Conservation (phyloP, 2,329 filamentous ascomycete species). For the Apiospora malaysiana region DNA sequence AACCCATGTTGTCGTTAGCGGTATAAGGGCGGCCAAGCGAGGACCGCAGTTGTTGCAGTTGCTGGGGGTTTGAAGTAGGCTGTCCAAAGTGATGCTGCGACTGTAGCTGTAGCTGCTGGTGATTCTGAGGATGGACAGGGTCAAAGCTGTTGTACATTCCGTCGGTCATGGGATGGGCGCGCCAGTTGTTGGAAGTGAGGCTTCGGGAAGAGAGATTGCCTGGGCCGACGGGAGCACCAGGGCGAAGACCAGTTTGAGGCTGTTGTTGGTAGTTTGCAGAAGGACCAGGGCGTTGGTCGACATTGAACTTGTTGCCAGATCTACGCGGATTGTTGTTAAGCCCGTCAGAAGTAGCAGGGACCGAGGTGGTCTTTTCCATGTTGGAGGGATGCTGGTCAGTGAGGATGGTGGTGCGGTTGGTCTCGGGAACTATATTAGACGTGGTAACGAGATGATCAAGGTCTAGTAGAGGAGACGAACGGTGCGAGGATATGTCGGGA, state of each 20-base stretch:
- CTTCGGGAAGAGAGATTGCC: conserved; percentile 27
- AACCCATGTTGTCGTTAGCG: not conserved
- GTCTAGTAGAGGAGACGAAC: conserved; percentile 33
- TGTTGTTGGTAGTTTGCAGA: conserved; percentile 27
- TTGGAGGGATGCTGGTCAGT: conserved; percentile 27
- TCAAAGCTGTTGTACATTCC: conserved; percentile 17
- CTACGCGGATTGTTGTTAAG: conserved; percentile 33
- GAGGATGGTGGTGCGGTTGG: conserved; percentile 25
- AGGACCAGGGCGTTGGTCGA: conserved; percentile 28
- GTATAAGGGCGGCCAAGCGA: not conserved
- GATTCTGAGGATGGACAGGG: not conserved
- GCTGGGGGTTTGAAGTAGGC: not conserved
- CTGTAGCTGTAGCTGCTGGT: not conserved
- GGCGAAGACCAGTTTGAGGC: conserved; percentile 25
- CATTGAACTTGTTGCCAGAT: conserved; percentile 31
- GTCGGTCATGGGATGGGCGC: conserved; percentile 29
- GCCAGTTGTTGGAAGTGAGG: conserved; percentile 40
- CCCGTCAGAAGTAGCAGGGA: conserved; percentile 31
- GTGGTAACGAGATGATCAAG: conserved; percentile 27
- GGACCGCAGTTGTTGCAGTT: not conserved
- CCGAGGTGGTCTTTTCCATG: conserved; percentile 38
- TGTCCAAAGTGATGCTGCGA: conserved; percentile 7
- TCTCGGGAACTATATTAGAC: conserved; percentile 30
- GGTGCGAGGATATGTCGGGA: conserved; percentile 30
- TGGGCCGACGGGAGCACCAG: conserved; percentile 26